A percentile compares a stretch with the other conserved stretches of the same genome.
phyloP scores from a whole-genome alignment of 1,139 yeast species.

The Fermentozyma sake region DNA sequence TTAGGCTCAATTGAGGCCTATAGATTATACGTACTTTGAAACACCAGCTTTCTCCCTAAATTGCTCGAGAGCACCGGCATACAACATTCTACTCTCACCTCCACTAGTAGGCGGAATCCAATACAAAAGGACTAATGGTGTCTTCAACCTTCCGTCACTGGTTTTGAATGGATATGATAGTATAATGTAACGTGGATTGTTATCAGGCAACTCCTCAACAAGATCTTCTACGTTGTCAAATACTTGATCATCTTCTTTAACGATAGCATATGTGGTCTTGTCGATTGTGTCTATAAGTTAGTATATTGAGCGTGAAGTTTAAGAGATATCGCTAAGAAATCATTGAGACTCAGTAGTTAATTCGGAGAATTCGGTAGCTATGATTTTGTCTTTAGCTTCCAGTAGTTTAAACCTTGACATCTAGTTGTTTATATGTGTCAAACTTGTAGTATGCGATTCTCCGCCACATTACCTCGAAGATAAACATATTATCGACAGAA shows the following conservation, averaged over 20 bases:
- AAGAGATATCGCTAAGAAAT: background rate
- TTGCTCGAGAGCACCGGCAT: conserved; percentile 84
- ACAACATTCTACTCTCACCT: conserved; percentile 75
- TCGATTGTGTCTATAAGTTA: conserved; percentile 45
- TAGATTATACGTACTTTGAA: conserved; percentile 51
- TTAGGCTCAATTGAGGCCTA: too few relatives aligned
- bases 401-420: too few relatives aligned
- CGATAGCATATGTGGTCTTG: conserved; percentile 52
- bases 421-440: too few relatives aligned
- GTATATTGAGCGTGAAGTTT: too few relatives aligned
- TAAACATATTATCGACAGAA: too few relatives aligned
- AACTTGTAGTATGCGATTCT: too few relatives aligned
- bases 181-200: conserved; percentile 69
- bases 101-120: conserved; percentile 85
- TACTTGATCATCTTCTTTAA: conserved; percentile 41
- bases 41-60: conserved; percentile 78
- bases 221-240: conserved; percentile 53
- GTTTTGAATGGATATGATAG: conserved; percentile 72
- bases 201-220: conserved; percentile 77
- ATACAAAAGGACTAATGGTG: conserved; percentile 74
- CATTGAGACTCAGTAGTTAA: too few relatives aligned
- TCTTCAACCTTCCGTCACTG: conserved; percentile 66
- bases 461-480: too few relatives aligned
- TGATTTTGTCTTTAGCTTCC: too few relatives aligned
- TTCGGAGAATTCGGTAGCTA: too few relatives aligned